phyloP scores from a whole-genome alignment of 1,139 yeast genomes.

The Blastobotrys ciferrii region DNA sequence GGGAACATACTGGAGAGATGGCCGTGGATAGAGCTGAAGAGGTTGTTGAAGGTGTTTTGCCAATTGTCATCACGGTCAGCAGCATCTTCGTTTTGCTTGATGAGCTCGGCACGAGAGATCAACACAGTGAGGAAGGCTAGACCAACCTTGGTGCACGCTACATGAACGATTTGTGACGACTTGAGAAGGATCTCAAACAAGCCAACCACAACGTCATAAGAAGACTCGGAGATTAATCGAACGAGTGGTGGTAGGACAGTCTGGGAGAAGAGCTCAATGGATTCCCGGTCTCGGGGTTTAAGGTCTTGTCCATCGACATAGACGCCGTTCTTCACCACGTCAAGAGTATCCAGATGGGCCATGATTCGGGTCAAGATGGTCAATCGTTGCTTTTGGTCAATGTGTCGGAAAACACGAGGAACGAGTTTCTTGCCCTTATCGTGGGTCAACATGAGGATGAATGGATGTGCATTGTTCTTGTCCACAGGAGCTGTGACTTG shows the following conservation, averaged over 20 bases:
- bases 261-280: constrained; percentile 76
- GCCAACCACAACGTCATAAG: constrained; percentile 80
- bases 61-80: constrained; percentile 50
- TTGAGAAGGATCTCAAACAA: constrained; percentile 70
- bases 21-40: constrained; percentile 78
- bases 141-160: constrained; percentile 81
- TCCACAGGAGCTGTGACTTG: constrained; percentile 59
- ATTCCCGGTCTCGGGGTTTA: constrained; percentile 51
- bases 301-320: constrained; percentile 59
- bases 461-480: constrained; percentile 57
- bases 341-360: constrained; percentile 77
- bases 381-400: constrained; percentile 72
- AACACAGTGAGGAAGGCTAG: constrained; percentile 82
- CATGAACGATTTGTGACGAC: constrained; percentile 54
- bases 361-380: constrained; percentile 77
- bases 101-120: constrained; percentile 87
- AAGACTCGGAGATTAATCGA: constrained; percentile 79
- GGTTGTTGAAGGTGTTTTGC: constrained; percentile 78
- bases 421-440: constrained; percentile 87
- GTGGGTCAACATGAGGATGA: constrained; percentile 77
- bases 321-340: constrained; percentile 75
- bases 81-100: constrained; percentile 63
- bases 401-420: constrained; percentile 83
- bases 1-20: constrained; percentile 82
- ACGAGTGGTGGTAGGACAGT: constrained; percentile 85